Percentiles rank a stretch among this genome's conserved stretches.
Evolutionary conservation across 1,284 basidiomycete species (phyloP).

Genomic region (Ganoderma multipileum): DNA sequence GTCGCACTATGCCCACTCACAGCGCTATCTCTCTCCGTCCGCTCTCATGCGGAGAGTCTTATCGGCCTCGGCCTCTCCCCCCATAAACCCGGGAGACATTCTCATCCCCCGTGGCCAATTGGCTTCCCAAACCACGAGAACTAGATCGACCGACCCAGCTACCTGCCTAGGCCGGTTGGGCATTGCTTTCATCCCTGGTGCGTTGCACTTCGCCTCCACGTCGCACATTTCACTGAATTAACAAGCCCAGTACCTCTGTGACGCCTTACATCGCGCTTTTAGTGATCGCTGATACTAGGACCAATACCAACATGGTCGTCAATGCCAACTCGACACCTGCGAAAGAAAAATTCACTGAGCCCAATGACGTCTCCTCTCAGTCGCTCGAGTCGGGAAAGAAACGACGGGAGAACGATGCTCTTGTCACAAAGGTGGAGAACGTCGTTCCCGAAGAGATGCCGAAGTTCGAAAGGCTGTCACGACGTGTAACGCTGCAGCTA

Average conservation of each 20-base stretch:
- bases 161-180: background rate
- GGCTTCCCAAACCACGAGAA: background rate
- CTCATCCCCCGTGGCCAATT: background rate
- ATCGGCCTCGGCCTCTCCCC: background rate
- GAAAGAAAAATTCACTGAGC: constrained; percentile 11
- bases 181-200: no score
- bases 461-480: constrained; percentile 18
- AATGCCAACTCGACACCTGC: constrained; percentile 11
- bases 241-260: background rate
- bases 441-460: constrained; percentile 21
- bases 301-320: constrained; percentile 15
- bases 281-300: background rate
- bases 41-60: background rate
- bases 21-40: background rate
- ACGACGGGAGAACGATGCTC: background rate
- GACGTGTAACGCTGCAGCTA: constrained; percentile 28
- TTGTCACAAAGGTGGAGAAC: constrained; percentile 22
- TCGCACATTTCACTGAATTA: background rate
- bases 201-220: background rate
- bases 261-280: background rate
- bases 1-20: background rate
- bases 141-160: background rate
- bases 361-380: constrained; percentile 8
- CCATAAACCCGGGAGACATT: background rate
- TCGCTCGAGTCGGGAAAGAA: constrained; percentile 17